Evolutionary conservation across 2,329 filamentous ascomycete species (phyloP).

Genomic region (Aureobasidium mangrovei): DNA sequence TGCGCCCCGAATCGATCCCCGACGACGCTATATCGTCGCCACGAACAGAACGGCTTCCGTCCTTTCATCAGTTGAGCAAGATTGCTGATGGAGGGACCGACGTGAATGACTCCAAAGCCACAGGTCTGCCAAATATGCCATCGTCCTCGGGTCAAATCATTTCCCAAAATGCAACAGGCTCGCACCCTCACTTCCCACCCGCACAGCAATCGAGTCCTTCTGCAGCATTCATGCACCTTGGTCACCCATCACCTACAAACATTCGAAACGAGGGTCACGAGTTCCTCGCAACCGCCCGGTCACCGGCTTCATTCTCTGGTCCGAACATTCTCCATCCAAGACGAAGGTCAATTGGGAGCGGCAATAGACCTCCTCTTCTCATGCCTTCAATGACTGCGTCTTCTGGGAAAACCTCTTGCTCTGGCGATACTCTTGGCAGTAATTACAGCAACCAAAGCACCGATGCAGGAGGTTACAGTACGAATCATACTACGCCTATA

Average conservation of each 20-base stretch:
- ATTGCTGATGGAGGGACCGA: slow-evolving; percentile 23
- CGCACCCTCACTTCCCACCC: slow-evolving; percentile 20
- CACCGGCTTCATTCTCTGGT: slow-evolving; percentile 12
- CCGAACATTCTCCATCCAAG: slow-evolving; percentile 7
- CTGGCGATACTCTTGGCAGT: slow-evolving; percentile 22
- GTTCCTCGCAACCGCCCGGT: slow-evolving; percentile 13
- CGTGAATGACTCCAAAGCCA: slow-evolving; percentile 17
- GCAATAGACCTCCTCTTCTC: slow-evolving; percentile 8
- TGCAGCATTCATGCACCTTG: slow-evolving; percentile 13
- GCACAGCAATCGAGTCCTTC: slow-evolving; percentile 23
- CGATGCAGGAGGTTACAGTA: slow-evolving; percentile 26
- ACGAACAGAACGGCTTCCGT: slow-evolving; percentile 23
- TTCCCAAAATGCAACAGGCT: slow-evolving; percentile 22
- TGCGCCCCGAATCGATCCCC: background rate
- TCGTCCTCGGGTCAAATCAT: slow-evolving; percentile 19
- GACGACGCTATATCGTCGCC: slow-evolving; percentile 18
- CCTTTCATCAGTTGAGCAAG: slow-evolving; percentile 25
- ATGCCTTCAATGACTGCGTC: background rate
- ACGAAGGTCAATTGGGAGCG: background rate
- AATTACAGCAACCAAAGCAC: slow-evolving; percentile 22
- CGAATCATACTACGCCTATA: slow-evolving; percentile 28
- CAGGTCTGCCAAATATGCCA: slow-evolving; percentile 15
- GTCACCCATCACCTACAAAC: slow-evolving; percentile 15
- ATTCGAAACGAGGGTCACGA: slow-evolving; percentile 11
- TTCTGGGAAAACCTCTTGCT: slow-evolving; percentile 17